A percentile compares a stretch with the other conserved stretches of the same genome.
These are phyloP conservation scores for Moniliophthora roreri DNA, from an alignment of 1,284 basidiomycete genomes.

Conservation along the genomic window DNA sequence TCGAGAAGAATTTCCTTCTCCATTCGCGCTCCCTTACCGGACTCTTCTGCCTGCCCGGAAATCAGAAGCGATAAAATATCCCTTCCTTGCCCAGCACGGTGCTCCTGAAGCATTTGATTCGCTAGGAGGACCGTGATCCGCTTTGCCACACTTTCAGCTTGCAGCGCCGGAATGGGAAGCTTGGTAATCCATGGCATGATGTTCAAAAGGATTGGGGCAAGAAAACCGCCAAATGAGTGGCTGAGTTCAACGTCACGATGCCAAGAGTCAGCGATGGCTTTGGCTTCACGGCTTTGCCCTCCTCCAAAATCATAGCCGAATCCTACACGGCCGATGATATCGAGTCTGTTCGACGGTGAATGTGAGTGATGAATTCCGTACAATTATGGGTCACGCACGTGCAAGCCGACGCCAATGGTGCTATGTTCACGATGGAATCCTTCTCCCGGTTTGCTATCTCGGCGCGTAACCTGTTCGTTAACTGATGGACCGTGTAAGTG, in stretches of 20 bases:
- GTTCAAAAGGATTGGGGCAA: constrained; percentile 30
- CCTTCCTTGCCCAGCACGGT: constrained; percentile 15
- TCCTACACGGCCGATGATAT: constrained; percentile 29
- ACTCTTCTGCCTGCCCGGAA: constrained; percentile 12
- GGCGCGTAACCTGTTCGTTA: background rate
- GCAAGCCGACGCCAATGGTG: too few relatives aligned
- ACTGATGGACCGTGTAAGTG: background rate
- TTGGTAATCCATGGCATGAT: constrained; percentile 30
- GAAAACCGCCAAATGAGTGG: constrained; percentile 24
- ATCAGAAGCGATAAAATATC: constrained; percentile 29
- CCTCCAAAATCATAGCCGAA: constrained; percentile 32
- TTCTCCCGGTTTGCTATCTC: too few relatives aligned
- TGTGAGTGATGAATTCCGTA: background rate
- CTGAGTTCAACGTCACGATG: constrained; percentile 23
- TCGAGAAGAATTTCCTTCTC: constrained; percentile 26
- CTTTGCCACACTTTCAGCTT: constrained; percentile 31
- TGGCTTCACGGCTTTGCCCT: constrained; percentile 24
- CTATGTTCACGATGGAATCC: background rate
- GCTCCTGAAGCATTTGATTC: constrained; percentile 20
- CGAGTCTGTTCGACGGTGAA: constrained; percentile 20
- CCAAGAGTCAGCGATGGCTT: constrained; percentile 28
- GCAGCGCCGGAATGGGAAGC: constrained; percentile 27
- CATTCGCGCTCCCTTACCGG: constrained; percentile 11
- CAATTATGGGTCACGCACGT: background rate
- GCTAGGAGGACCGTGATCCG: constrained; percentile 24